These are phyloP conservation scores for Psilocybe sp. DNA, from an alignment of 768 basidiomycete species.

Conservation along the genomic window DNA sequence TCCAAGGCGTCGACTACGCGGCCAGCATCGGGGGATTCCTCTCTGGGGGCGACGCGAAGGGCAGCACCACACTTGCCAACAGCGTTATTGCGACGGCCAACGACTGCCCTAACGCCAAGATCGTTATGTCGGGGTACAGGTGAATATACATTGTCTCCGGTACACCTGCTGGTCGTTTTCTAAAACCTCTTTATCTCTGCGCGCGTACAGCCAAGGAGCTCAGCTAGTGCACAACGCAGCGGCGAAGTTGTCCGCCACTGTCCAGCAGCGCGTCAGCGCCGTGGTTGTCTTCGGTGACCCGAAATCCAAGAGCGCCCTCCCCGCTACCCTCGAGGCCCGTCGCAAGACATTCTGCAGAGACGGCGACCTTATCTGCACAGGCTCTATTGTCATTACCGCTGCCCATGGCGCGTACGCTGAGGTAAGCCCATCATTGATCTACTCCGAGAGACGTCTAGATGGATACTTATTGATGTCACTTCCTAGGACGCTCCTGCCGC, in stretches of 20 bases:
- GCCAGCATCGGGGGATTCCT: constrained; percentile 3
- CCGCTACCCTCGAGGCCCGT: background rate
- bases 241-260: constrained; percentile 7
- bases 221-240: constrained; percentile 16
- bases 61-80: constrained; percentile 28
- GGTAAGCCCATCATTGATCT: too few species aligned
- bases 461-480: too few species aligned
- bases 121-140: constrained; percentile 31
- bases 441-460: too few species aligned
- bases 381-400: background rate
- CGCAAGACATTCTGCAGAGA: constrained; percentile 4
- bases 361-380: constrained; percentile 8
- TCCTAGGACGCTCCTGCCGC: too few species aligned
- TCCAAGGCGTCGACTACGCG: constrained; percentile 11
- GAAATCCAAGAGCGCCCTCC: constrained; percentile 1
- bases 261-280: constrained; percentile 13
- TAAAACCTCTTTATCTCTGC: too few species aligned
- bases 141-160: too few species aligned
- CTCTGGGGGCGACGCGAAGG: constrained; percentile 7
- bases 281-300: constrained; percentile 14
- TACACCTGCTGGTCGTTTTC: too few species aligned
- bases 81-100: constrained; percentile 20
- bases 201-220: constrained; percentile 23
- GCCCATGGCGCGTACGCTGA: too few species aligned
- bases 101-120: constrained; percentile 26